Evolutionary conservation across 306 rosid genomes (phyloP).

Genomic region (Prunus padus): DNA sequence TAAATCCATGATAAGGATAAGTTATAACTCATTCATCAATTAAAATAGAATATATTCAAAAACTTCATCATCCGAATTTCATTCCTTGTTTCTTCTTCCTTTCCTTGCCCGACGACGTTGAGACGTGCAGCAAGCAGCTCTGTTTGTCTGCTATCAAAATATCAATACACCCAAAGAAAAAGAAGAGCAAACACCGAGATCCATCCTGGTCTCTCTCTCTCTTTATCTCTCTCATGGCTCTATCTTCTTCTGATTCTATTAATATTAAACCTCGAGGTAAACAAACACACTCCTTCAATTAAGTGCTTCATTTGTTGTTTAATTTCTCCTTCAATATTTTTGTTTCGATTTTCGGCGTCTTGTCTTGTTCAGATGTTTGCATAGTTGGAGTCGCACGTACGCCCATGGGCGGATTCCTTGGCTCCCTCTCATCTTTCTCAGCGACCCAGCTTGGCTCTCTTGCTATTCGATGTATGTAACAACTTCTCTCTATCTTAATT

Average conservation of each 20-base stretch:
- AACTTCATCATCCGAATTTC: too few species aligned
- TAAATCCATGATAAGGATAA: background rate
- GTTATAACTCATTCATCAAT: background rate
- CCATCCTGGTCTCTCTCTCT: background rate
- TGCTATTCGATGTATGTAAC: conserved; percentile 51
- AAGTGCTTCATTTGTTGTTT: background rate
- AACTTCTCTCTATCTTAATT: background rate
- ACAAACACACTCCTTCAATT: background rate
- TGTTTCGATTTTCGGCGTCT: background rate
- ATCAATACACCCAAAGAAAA: too few species aligned
- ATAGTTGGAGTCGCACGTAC: conserved; percentile 92
- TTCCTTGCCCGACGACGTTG: background rate
- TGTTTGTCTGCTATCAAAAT: background rate
- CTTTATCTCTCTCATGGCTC: conserved; percentile 45
- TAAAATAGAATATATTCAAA: too few species aligned
- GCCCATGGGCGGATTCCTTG: conserved; percentile 83
- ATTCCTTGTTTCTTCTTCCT: background rate
- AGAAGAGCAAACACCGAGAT: too few species aligned
- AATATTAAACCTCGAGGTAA: conserved; percentile 65
- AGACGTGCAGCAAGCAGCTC: background rate
- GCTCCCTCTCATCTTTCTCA: conserved; percentile 76
- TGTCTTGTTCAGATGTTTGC: conserved; percentile 65
- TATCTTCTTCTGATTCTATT: conserved; percentile 38
- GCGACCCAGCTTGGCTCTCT: conserved; percentile 84
- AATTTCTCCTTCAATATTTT: background rate